Percentiles rank a stretch among this genome's conserved stretches.
Evolutionary conservation across 768 basidiomycete genomes (phyloP).

Genomic region (Suillus fuscotomentosus): DNA sequence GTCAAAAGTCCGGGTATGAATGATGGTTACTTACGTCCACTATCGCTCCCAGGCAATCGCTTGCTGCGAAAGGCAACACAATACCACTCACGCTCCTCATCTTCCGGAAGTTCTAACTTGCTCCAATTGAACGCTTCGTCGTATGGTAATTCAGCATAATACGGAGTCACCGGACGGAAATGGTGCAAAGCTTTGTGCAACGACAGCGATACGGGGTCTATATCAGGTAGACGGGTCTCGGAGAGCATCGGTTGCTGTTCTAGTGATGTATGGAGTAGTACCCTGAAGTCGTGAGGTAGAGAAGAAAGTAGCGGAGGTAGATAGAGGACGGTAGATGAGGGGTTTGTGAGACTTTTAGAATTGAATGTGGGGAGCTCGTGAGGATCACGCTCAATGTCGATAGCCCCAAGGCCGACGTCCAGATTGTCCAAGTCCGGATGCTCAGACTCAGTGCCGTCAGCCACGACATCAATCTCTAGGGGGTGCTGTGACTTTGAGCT

Average conservation of each 20-base stretch:
- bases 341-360: slow-evolving; percentile 33
- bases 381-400: slow-evolving; percentile 39
- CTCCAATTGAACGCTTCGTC: slow-evolving; percentile 87
- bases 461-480: neutral
- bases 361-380: slow-evolving; percentile 57
- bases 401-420: neutral
- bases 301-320: slow-evolving; percentile 84
- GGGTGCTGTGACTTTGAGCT: neutral
- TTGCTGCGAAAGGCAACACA: slow-evolving; percentile 86
- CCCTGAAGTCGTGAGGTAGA: slow-evolving; percentile 47
- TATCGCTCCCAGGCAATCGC: slow-evolving; percentile 69
- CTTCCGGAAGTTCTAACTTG: slow-evolving; percentile 60
- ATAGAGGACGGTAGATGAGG: slow-evolving; percentile 60
- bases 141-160: slow-evolving; percentile 69
- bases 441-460: slow-evolving; percentile 4
- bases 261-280: slow-evolving; percentile 17
- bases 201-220: slow-evolving; percentile 81
- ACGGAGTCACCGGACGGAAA: slow-evolving; percentile 57
- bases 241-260: slow-evolving; percentile 53
- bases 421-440: neutral
- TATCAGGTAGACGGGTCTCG: slow-evolving; percentile 75
- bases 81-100: slow-evolving; percentile 87
- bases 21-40: slow-evolving; percentile 46
- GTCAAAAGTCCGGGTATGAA: neutral
- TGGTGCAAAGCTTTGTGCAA: slow-evolving; percentile 83